Percentiles rank a stretch among this genome's conserved stretches.
These are phyloP conservation scores for Penicillium sp. DNA, from an alignment of 2,329 filamentous ascomycete genomes.

Conservation along the genomic window DNA sequence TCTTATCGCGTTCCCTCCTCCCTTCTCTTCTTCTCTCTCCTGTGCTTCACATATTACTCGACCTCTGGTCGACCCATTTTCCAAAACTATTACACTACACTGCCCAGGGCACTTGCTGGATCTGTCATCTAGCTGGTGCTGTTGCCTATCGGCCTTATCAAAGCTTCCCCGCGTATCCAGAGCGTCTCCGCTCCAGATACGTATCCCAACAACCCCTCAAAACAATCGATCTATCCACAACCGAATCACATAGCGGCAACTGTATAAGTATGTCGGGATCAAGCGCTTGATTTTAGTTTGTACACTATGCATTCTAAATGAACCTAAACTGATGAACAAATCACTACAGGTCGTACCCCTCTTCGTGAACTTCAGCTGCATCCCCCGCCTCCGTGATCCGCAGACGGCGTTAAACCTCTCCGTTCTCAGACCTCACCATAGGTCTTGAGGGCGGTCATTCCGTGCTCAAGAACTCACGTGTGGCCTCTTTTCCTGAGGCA, in stretches of 20 bases:
- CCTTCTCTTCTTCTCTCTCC: constrained; percentile 20
- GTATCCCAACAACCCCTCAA: constrained; percentile 9
- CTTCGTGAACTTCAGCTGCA: constrained; percentile 20
- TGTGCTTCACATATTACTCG: neutral
- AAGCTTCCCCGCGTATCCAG: constrained; percentile 39
- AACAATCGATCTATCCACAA: constrained; percentile 3
- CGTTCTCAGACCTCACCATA: constrained; percentile 43
- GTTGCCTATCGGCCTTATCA: constrained; percentile 33
- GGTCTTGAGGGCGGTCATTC: constrained; percentile 42
- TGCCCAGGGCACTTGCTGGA: constrained; percentile 19
- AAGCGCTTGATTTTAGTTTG: neutral
- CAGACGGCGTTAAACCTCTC: constrained; percentile 17
- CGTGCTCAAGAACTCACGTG: constrained; percentile 12
- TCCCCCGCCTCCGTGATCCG: constrained; percentile 3
- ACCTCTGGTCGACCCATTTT: constrained; percentile 4
- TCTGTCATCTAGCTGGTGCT: constrained; percentile 30
- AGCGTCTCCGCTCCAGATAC: constrained; percentile 37
- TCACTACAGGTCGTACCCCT: constrained; percentile 12
- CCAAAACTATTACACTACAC: constrained; percentile 4
- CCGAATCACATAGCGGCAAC: neutral
- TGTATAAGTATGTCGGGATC: constrained; percentile 15
- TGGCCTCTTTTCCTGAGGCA: constrained; percentile 40
- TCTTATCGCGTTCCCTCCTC: constrained; percentile 27
- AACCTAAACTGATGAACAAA: constrained; percentile 11
- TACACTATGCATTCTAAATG: neutral